These are phyloP conservation scores for Ichthyophthirius multifiliis DNA, from an alignment of 169 alveolate species.

Conservation along the genomic window DNA sequence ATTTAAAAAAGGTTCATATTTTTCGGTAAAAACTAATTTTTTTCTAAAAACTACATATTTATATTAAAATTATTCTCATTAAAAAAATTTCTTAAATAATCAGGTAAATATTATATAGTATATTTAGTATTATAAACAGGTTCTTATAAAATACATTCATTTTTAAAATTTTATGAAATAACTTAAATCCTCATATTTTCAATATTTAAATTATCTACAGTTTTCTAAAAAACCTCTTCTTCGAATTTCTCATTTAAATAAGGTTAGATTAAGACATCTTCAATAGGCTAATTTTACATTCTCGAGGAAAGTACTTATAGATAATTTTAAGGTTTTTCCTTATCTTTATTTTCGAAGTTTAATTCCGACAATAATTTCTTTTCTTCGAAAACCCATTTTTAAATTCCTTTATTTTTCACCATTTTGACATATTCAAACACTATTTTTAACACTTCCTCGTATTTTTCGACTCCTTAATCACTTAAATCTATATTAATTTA, in stretches of 20 bases:
- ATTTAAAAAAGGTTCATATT: conserved; percentile 42
- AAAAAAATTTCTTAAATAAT: not conserved
- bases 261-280: conserved; percentile 45
- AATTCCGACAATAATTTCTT: conserved; percentile 48
- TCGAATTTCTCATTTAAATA: conserved; percentile 57
- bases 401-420: conserved; percentile 62
- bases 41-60: conserved; percentile 40
- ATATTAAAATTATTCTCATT: not conserved
- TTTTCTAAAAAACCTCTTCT: conserved; percentile 43
- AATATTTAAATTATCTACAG: conserved; percentile 40
- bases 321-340: conserved; percentile 50
- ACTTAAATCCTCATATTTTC: conserved; percentile 57
- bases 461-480: conserved; percentile 68
- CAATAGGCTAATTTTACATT: conserved; percentile 46
- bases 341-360: conserved; percentile 57
- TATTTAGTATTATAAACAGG: conserved; percentile 72
- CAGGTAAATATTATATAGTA: conserved; percentile 28
- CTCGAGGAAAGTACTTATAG: conserved; percentile 32
- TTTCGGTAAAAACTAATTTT: conserved; percentile 54
- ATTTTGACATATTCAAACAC: conserved; percentile 58
- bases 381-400: conserved; percentile 77
- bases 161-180: conserved; percentile 53
- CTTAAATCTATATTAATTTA: conserved; percentile 66
- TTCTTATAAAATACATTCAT: conserved; percentile 45
- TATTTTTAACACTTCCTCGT: conserved; percentile 57